phyloP scores from a whole-genome alignment of 345 rosid genomes.

The Hibiscus tridactylites region DNA sequence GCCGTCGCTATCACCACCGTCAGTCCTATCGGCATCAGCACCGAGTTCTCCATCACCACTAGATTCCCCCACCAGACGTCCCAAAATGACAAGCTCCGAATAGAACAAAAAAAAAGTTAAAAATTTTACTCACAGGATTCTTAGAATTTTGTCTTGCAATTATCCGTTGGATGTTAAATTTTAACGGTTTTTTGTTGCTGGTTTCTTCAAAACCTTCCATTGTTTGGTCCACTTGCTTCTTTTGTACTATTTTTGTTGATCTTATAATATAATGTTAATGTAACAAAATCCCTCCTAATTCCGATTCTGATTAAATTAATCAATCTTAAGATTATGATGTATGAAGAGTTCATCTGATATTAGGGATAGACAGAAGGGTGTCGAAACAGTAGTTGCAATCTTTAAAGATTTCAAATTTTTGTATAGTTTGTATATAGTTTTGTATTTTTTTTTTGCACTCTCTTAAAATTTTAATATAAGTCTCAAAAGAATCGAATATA shows the following conservation, averaged over 20 bases:
- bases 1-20: constrained; percentile 1
- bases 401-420: too few relatives aligned
- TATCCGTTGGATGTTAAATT: constrained; percentile 14
- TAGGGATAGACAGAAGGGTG: too few relatives aligned
- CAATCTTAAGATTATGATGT: background rate
- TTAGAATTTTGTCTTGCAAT: constrained; percentile 10
- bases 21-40: constrained; percentile 4
- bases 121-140: background rate
- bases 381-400: too few relatives aligned
- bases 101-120: background rate
- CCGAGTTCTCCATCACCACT: constrained; percentile 48
- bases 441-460: too few relatives aligned
- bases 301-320: background rate
- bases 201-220: background rate
- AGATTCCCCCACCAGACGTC: constrained; percentile 45
- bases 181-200: constrained; percentile 31
- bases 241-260: background rate
- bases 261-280: background rate
- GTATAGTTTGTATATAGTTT: too few relatives aligned
- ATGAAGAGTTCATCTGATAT: too few relatives aligned
- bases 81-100: constrained; percentile 24
- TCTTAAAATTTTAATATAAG: too few relatives aligned
- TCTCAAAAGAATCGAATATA: rapidly evolving
- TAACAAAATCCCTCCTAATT: background rate
- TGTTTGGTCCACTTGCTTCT: background rate